Evolutionary conservation across 495 filamentous ascomycete genomes (phyloP), one percentile per base, ranked within the genome.

Genomic region (Symbiotaphrina buchneri): DNA sequence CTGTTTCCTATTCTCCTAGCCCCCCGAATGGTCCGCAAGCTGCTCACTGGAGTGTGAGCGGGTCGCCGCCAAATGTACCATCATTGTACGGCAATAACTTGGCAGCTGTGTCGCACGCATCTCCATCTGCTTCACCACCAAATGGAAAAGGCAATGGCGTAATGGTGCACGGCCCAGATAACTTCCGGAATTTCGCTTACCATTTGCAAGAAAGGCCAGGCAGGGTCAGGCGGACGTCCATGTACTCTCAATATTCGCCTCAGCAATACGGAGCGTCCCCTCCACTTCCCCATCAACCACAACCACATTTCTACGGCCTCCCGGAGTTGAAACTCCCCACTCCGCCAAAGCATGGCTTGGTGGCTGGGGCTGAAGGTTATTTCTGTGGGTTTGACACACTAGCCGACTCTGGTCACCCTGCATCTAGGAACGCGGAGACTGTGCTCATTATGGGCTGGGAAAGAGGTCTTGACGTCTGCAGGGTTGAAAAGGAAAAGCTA

Each of bases 331-430:
- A 68, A 22, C 39, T 62, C 33, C 43, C 57, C 23, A 22, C 47
- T 26, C 37, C 10, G 7, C 51, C 46, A 21, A 42, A 34, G 21
- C 41, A 44, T 16, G 46, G 63, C 11, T 49, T 63, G 28, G 52
- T 58, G 32, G 65, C 77, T 4, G 71, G 67, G 3, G 61, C 67
- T 21, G 54, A 53, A 18, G 73, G 75, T 8, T 78, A 71, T 25
- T 77, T 68, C 43, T 87, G 79, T 43, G 68, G 71, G n/a, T 82
- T 85, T 40, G 81, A 87, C 43, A 63, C 53, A 10, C 51, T 87
- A 13, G 50, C 64, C 2, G 58, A 52, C 26, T 47, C 55, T 6
- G 47, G 57, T 30, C 38, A 51, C 42, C 51, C 65, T 45, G 49
- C 49, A 39, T 28, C 55, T 2, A 51, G 58, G 19, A 58, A 61